Evolutionary conservation across 208 protist species (phyloP).

Genomic region (Leishmania guyanensis): DNA sequence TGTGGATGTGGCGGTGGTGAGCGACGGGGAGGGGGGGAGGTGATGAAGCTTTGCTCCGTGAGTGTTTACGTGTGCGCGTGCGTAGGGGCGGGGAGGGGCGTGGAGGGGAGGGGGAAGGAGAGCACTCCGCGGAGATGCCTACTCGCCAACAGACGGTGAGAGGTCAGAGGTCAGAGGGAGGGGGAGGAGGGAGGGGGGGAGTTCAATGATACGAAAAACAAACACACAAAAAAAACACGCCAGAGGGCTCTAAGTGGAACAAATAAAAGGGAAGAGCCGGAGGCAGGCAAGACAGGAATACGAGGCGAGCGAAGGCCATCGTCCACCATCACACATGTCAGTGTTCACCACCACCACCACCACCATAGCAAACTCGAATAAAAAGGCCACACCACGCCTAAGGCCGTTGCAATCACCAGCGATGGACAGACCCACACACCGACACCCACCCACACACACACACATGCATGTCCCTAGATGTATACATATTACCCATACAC

Average conservation of each 20-base stretch:
- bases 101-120: background rate
- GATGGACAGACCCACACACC: background rate
- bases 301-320: background rate
- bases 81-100: background rate
- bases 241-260: background rate
- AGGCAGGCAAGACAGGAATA: background rate
- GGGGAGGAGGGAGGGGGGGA: background rate
- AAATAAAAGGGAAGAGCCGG: background rate
- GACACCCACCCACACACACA: background rate
- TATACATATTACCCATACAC: too few species aligned
- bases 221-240: background rate
- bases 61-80: background rate
- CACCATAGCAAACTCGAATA: background rate
- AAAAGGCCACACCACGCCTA: too few species aligned
- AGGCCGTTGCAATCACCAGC: background rate
- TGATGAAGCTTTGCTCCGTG: background rate
- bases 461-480: background rate
- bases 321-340: too few species aligned
- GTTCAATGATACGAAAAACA: background rate
- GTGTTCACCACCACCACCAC: too few species aligned
- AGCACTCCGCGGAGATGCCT: background rate
- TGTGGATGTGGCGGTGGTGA: background rate
- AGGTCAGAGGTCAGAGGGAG: too few species aligned
- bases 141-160: background rate
- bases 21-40: too few species aligned